Conservation (phyloP, 306 rosid genomes). For the Quercus dentata region DNA sequence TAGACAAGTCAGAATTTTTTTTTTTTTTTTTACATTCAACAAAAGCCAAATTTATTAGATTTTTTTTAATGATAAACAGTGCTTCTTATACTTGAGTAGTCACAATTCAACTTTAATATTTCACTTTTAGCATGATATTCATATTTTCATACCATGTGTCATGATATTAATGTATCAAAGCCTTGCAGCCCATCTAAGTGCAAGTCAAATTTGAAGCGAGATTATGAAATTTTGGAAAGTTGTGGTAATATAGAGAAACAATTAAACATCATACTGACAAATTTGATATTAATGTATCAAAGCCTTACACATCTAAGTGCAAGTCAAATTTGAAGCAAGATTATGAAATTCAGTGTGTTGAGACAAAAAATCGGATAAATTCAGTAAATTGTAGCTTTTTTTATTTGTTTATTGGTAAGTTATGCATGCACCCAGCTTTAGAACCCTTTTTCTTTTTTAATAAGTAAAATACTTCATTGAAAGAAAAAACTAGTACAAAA, state of each 20-base stretch:
- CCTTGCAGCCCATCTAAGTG: not conserved
- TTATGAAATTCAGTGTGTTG: not conserved
- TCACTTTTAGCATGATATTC: not conserved
- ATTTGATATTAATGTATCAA: not conserved
- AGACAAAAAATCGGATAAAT: not conserved
- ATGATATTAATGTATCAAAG: not conserved
- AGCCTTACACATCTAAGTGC: not conserved
- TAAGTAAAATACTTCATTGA: too few species aligned
- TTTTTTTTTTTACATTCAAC: too few species aligned
- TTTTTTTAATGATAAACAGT: not conserved
- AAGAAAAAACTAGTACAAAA: too few species aligned
- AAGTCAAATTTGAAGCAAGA: not conserved
- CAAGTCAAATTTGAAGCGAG: not conserved
- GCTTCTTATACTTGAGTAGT: not conserved
- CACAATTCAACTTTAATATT: not conserved
- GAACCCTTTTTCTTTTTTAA: too few species aligned
- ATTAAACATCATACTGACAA: too few species aligned
- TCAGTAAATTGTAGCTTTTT: too few species aligned
- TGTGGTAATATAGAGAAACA: not conserved
- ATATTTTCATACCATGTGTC: not conserved
- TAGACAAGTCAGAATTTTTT: not conserved
- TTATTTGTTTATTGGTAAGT: too few species aligned
- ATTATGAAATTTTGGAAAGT: not conserved
- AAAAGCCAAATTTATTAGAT: too few species aligned
- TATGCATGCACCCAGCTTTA: too few species aligned